Evolutionary conservation across 2,329 filamentous ascomycete genomes (phyloP), one percentile per base, ranked within the genome.

Genomic region (Fusarium guadeloupense): DNA sequence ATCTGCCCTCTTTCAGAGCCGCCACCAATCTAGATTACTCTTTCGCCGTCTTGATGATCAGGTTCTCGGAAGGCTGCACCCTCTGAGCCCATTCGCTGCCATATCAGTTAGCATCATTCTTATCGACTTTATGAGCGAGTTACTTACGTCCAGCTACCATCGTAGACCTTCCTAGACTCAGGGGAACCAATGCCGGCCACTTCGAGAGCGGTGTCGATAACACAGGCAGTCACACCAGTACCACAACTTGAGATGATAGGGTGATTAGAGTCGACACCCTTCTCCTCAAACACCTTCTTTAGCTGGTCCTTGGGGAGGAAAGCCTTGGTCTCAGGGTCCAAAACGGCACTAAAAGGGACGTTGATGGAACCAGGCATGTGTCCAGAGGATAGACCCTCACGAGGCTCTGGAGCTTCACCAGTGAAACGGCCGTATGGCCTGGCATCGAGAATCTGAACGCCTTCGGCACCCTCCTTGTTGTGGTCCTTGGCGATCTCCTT

Each of bases 141-240:
- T 9, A 89, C 91, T 87, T 81, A 96, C 85, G 95, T 98, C 95
- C 95, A 99, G 76, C 93, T 97, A 41, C 95, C 95, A 75, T 99
- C 95, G 71, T 99, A 99, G 19, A 99, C 82, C 72, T 85, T 88
- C 66, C 91, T 85, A 49, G 85, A 85, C 58, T 88, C 83, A 0
- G 84, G 77, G 5, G 85, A 80, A 3, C 90, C 91, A 71, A 87
- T 93, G 2, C 88, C 89, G 19, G 93, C 92, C 75, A 92, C 88
- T 25, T 86, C 86, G 48, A 99, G 78, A 3, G 93, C 95, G 31
- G 93, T 89, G 72, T 99, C 95, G 35, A 99, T 86, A 37, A 97
- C 86, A 16, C 91, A 92, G 8, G 95, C 95, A 10, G 93, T 98
- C 45, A 99, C 94, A 28, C 95, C 95, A 7, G 93, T 97, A 12